Evolutionary conservation across 192 early-diverging fungal species (phyloP), one percentile per base, ranked within the genome.

Genomic region (Linnemannia exigua): DNA sequence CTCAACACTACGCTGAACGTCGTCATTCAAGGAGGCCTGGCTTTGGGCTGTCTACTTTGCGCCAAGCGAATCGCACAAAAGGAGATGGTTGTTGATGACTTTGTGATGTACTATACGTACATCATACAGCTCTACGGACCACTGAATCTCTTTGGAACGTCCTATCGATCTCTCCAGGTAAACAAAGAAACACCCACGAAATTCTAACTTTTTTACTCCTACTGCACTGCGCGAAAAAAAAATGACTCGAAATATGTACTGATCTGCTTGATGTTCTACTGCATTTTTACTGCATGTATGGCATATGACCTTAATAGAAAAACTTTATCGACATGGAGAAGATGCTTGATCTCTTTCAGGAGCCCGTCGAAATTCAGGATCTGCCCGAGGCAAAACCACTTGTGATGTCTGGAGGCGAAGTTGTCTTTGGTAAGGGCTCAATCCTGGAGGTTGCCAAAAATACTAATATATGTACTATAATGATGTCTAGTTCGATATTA

Each of bases 51-150:
- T 48, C 79, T 98, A 31, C 85, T 98, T 52, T 95, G 94, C 76
- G 96, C 95, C 31, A 88, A 91, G 51, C 91, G 95, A 48, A 94
- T 98, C 12, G 88, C 91, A 12, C 90, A 94, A 52, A 95, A 95
- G 1, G 88, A 94, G 20, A 91, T 99, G 93, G 95, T 95, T 9
- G 95, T 99, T 16, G 97, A 97, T 38, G 99, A 99, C 75, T 92
- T 99, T 47, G 97, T 99, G 22, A 95, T 98, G 95, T 93, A 99
- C 70, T 97, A 99, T 77, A 94, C 97, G 1, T 94, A 99, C 38
- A 94, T 99, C 25, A 97, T 99, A 79, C 99, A 99, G 88, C 92
- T 99, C 11, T 97, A 96, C 20, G 92, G 97, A 80, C 99, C 99
- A 17, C 92, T 99, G 28, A 98, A 98, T 89, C 97, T 98, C 80